Base-by-base conservation (phyloP, 23 red algal genomes). In the Cyanidiococcus yangmingshanensis region DNA sequence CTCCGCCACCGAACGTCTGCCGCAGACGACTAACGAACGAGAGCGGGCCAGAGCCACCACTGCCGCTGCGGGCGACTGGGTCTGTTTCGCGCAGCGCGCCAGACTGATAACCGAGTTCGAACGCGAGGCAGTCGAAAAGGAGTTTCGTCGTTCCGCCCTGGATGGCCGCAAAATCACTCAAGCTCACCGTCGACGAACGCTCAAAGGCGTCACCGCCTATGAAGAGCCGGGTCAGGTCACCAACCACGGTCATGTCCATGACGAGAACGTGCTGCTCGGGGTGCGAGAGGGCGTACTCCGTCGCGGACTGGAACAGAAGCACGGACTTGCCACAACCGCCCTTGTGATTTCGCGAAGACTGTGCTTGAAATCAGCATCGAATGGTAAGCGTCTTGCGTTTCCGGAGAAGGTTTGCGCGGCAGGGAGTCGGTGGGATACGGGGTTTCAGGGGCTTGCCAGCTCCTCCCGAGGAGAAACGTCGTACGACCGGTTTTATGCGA, bases 281-380 rank as follows among this genome's bases (percentile, higher is more conserved):
- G 50, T 81, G 78, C 38, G 54, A 33, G 15, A 29, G 59, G 18
- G 78, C 78, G 59, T 50, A 81, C 50, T 81, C 58, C 39, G 45
- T 38, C 0, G 78, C 78, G n/a, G 78, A 24, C 59, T 81, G 78
- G 32, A 81, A 81, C 0, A 81, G 50, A 15, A 81, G 78, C 18
- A 81, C 78, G 16, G 78, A 71, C 78, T 81, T 81, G 59, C 78
- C 78, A 41, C 78, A 81, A 17, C 78, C 78, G 68, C 78, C 78
- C 68, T 81, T 81, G 68, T 81, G 78, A 54, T 81, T 79, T 50
- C 7, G 78, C 78, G 68, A 81, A 81, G 7, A 81, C 78, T 35
- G 63, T 71, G 27, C 63, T 32, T 29, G 63, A 71, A 35, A 35
- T 12, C 3, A 71, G 32, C 63, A 71, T 71, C 27, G 50, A n/a